Evolutionary conservation across 805 yeast genomes (phyloP).

Genomic region (Yarrowia phangngaensis): DNA sequence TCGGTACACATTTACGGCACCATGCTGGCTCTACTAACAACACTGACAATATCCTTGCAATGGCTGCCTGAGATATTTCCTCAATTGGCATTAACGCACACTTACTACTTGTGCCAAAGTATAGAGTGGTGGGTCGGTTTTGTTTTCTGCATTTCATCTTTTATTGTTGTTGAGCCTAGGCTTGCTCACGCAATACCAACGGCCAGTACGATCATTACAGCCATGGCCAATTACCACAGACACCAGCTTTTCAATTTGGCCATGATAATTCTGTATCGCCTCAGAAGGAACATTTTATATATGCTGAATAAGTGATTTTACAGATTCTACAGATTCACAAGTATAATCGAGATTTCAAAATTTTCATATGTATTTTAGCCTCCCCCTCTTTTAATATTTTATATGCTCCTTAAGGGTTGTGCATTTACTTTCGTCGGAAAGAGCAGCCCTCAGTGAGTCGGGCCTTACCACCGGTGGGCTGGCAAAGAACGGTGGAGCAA

Average conservation of each 20-base stretch:
- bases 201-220: not conserved
- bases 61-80: conserved; percentile 16
- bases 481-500: conserved; percentile 96
- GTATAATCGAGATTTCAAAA: conserved; percentile 25
- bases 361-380: conserved; percentile 25
- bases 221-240: conserved; percentile 12
- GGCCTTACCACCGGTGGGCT: conserved; percentile 99
- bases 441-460: conserved; percentile 99
- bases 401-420: conserved; percentile 10
- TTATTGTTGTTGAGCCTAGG: conserved; percentile 1
- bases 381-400: conserved; percentile 26
- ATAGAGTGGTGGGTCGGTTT: conserved; percentile 21
- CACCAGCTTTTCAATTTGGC: conserved; percentile 7
- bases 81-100: not conserved
- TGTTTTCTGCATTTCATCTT: not conserved
- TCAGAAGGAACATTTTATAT: not conserved
- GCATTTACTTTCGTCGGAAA: conserved; percentile 91
- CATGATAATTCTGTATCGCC: not conserved
- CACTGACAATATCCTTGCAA: conserved; percentile 1
- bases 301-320: not conserved
- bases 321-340: too few relatives aligned
- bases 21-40: too few relatives aligned
- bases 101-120: not conserved
- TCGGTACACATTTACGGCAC: too few relatives aligned
- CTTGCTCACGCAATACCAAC: conserved; percentile 14